Conservation (phyloP, 2,329 filamentous ascomycete genomes). For the Aspergillus bombycis region DNA sequence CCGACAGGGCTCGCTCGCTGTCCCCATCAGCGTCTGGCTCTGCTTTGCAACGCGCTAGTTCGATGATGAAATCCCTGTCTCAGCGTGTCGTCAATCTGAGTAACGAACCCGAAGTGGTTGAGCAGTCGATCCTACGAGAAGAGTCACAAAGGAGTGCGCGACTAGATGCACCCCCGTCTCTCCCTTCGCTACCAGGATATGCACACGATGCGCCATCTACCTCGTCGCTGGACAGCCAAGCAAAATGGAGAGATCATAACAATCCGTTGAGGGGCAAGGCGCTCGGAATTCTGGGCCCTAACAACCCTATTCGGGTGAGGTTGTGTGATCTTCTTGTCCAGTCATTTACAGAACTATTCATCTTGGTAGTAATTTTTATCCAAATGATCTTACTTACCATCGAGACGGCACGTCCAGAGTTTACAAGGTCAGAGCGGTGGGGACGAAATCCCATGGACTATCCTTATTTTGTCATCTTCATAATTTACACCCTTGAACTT, state of each 20-base stretch:
- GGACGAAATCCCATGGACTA: constrained; percentile 71
- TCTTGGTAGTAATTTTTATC: constrained; percentile 82
- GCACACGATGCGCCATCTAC: constrained; percentile 46
- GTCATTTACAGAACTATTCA: constrained; percentile 81
- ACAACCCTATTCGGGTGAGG: constrained; percentile 72
- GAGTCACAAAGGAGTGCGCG: constrained; percentile 54
- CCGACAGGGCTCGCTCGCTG: constrained; percentile 55
- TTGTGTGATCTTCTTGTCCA: constrained; percentile 86
- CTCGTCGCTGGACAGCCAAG: constrained; percentile 38
- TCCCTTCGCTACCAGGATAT: constrained; percentile 53
- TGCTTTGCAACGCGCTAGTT: constrained; percentile 70
- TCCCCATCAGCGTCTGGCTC: constrained; percentile 64
- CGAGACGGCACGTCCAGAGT: constrained; percentile 75
- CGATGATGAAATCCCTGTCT: constrained; percentile 84
- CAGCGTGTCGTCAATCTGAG: constrained; percentile 97
- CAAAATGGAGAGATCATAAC: constrained; percentile 47
- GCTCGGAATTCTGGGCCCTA: constrained; percentile 78
- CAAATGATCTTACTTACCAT: constrained; percentile 88
- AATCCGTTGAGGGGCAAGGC: constrained; percentile 89
- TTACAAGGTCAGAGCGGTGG: constrained; percentile 65
- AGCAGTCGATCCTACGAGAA: constrained; percentile 69
- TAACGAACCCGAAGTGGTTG: constrained; percentile 83
- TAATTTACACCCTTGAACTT: constrained; percentile 87
- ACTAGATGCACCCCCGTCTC: constrained; percentile 55
- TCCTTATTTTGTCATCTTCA: constrained; percentile 79